Conservation (phyloP, 371 early-diverging fungal genomes). For the Rhizomucor miehei region DNA sequence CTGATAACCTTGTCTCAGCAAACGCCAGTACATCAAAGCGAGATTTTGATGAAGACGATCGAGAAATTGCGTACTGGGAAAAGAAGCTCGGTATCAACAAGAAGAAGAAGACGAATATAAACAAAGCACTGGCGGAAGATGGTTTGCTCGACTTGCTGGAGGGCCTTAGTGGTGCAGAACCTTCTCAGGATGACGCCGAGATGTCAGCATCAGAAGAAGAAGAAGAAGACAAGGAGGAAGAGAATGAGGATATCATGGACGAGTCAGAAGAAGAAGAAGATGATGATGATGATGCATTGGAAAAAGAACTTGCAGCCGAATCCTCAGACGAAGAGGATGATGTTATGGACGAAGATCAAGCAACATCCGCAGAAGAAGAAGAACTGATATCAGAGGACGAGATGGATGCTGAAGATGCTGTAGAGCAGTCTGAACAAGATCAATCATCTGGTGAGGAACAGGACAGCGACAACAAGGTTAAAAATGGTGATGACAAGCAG, state of each 20-base stretch:
- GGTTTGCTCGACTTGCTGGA: slow-evolving; percentile 47
- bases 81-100: slow-evolving; percentile 74
- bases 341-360: slow-evolving; percentile 3
- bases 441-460: slow-evolving; percentile 20
- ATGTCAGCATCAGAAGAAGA: background rate
- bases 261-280: slow-evolving; percentile 12
- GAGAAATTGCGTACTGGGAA: slow-evolving; percentile 73
- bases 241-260: slow-evolving; percentile 12
- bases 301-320: slow-evolving; percentile 13
- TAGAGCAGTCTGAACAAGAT: slow-evolving; percentile 16
- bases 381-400: slow-evolving; percentile 32
- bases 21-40: slow-evolving; percentile 17
- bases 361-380: slow-evolving; percentile 1
- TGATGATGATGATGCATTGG: slow-evolving; percentile 14
- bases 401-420: slow-evolving; percentile 4
- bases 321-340: slow-evolving; percentile 7
- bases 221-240: slow-evolving; percentile 26
- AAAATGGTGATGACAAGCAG: slow-evolving; percentile 13
- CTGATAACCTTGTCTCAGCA: slow-evolving; percentile 52
- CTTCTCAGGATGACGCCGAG: slow-evolving; percentile 18
- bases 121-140: slow-evolving; percentile 62
- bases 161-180: slow-evolving; percentile 16
- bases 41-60: slow-evolving; percentile 69
- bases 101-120: slow-evolving; percentile 45
- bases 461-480: background rate